Conservation (phyloP, 2,329 filamentous ascomycete species). For the Calcarisporium arbuscula region DNA sequence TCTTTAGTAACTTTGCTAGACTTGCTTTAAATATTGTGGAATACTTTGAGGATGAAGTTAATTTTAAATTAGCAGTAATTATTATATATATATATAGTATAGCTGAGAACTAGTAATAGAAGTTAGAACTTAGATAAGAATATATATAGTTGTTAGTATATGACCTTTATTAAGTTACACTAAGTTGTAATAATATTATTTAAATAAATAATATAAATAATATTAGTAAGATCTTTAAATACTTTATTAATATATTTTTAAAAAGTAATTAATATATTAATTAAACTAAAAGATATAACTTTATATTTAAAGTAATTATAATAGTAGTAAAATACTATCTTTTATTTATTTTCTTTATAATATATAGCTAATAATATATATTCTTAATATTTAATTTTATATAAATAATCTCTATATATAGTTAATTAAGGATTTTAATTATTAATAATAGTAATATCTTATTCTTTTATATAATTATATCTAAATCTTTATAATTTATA, state of each 20-base stretch:
- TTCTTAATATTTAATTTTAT: not conserved
- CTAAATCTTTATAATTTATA: not conserved
- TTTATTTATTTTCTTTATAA: not conserved
- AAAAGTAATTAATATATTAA: not conserved
- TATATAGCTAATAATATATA: not conserved
- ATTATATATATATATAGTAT: too few species aligned
- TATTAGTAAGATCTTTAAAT: too few species aligned
- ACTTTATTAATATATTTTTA: not conserved
- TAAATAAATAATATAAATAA: not conserved
- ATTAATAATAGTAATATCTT: not conserved
- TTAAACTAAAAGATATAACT: not conserved
- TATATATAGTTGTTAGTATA: not conserved
- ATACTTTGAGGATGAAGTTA: not conserved
- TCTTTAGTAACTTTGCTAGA: not conserved
- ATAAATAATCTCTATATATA: not conserved
- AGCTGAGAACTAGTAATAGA: not conserved
- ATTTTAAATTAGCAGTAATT: not conserved
- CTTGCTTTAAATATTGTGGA: not conserved
- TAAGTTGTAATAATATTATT: not conserved
- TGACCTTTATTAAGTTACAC: not conserved
- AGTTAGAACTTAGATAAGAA: too few species aligned
- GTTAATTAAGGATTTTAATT: not conserved
- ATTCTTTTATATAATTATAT: not conserved
- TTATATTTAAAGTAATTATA: not conserved
- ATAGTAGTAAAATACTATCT: too few species aligned